Conservation (phyloP, 148 eudicot species). For the Vaccinium myrtillus region DNA sequence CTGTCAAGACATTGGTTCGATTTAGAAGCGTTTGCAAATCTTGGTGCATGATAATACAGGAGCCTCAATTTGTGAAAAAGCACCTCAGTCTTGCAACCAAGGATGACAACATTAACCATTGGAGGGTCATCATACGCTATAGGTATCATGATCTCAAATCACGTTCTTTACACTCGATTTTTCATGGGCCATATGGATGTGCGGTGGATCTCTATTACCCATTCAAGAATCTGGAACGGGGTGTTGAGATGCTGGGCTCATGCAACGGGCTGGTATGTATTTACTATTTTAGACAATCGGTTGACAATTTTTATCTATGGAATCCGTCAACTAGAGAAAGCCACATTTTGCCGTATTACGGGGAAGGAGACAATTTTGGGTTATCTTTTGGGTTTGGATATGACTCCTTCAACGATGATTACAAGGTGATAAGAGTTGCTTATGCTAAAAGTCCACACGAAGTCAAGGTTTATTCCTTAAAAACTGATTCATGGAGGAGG, state of each 20-base stretch:
- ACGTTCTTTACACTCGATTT: background rate
- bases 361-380: background rate
- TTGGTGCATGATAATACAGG: background rate
- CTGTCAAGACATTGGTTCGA: background rate
- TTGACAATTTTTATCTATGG: background rate
- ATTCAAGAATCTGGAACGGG: background rate
- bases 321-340: slow-evolving; percentile 4
- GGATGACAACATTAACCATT: slow-evolving; percentile 8
- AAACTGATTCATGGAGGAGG: background rate
- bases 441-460: background rate
- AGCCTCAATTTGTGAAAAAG: slow-evolving; percentile 1
- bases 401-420: slow-evolving; percentile 10
- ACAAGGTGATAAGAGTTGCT: slow-evolving; percentile 10
- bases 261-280: background rate
- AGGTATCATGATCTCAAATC: background rate
- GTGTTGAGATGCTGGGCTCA: slow-evolving; percentile 1
- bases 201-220: background rate
- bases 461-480: slow-evolving; percentile 13
- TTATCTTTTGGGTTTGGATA: slow-evolving; percentile 7
- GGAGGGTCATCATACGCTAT: background rate
- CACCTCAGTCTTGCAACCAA: slow-evolving; percentile 6
- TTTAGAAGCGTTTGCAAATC: background rate
- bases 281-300: background rate
- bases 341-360: background rate
- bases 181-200: background rate